Evolutionary conservation across 202 grass and related monocot species (phyloP).

Genomic region (Miscanthus sacchariflorus): DNA sequence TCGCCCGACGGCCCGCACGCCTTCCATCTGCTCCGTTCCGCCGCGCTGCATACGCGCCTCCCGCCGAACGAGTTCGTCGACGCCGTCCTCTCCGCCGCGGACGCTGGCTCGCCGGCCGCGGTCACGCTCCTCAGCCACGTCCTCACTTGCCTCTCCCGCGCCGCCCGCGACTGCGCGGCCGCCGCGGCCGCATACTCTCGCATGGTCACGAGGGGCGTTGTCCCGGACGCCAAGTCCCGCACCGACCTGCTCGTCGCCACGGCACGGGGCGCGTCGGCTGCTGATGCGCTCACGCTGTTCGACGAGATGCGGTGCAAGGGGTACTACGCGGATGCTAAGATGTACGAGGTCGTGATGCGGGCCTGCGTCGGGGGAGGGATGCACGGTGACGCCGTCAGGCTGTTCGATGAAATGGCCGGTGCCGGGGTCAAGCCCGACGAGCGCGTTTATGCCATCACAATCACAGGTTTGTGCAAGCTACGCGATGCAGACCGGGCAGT

Average conservation of each 20-base stretch:
- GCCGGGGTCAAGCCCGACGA: slow-evolving; percentile 47
- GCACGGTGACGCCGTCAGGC: slow-evolving; percentile 55
- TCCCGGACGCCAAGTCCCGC: slow-evolving; percentile 57
- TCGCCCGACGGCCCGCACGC: slow-evolving; percentile 26
- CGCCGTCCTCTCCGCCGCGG: slow-evolving; percentile 49
- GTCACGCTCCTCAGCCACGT: slow-evolving; percentile 36
- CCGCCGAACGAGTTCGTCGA: slow-evolving; percentile 50
- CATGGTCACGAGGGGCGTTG: slow-evolving; percentile 58
- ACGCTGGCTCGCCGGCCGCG: slow-evolving; percentile 33
- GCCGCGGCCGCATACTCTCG: slow-evolving; percentile 49
- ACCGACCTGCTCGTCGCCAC: slow-evolving; percentile 58
- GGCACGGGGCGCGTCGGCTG: slow-evolving; percentile 44
- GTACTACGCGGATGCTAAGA: slow-evolving; percentile 47
- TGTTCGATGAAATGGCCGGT: slow-evolving; percentile 73
- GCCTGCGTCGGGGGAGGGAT: slow-evolving; percentile 60
- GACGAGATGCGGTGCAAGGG: slow-evolving; percentile 60
- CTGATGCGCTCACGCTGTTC: slow-evolving; percentile 53
- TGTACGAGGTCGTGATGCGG: slow-evolving; percentile 65
- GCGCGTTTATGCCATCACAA: slow-evolving; percentile 38
- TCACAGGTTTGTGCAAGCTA: slow-evolving; percentile 62
- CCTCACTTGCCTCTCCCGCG: slow-evolving; percentile 46
- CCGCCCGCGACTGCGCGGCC: slow-evolving; percentile 14
- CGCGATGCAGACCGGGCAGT: slow-evolving; percentile 47
- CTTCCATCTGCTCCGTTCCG: slow-evolving; percentile 47
- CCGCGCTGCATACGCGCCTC: slow-evolving; percentile 37